Conservation (phyloP, 1,139 yeast genomes). For the Starmera stellimalicola region DNA sequence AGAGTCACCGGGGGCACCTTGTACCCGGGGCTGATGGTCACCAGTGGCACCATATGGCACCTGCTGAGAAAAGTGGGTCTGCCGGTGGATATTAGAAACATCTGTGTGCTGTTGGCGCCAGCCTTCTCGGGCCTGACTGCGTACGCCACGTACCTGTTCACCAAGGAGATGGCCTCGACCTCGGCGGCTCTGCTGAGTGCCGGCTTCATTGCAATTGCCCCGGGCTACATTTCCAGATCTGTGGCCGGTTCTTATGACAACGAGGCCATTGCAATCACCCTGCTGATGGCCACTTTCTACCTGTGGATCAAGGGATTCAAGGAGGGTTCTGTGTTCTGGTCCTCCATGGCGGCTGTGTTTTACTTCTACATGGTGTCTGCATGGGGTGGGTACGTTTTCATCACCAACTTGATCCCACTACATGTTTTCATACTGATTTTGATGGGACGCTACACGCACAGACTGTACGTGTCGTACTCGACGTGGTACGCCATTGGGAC, state of each 20-base stretch:
- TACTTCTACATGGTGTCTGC: constrained; percentile 99
- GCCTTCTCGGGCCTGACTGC: constrained; percentile 94
- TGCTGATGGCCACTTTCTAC: constrained; percentile 91
- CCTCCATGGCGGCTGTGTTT: constrained; percentile 73
- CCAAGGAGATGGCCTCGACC: constrained; percentile 83
- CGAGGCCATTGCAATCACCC: constrained; percentile 96
- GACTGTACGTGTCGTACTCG: constrained; percentile 82
- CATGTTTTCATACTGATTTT: constrained; percentile 84
- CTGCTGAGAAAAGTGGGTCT: constrained; percentile 54
- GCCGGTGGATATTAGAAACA: constrained; percentile 90
- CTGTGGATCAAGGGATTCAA: constrained; percentile 93
- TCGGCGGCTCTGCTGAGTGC: constrained; percentile 91
- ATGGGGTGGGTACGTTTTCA: constrained; percentile 99
- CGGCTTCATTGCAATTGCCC: constrained; percentile 93
- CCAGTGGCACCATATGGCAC: constrained; percentile 85
- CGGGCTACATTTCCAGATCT: constrained; percentile 96
- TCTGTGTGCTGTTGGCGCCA: constrained; percentile 94
- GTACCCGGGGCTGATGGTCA: constrained; percentile 97
- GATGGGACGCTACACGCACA: constrained; percentile 90
- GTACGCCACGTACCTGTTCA: constrained; percentile 79
- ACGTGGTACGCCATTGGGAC: constrained; percentile 98
- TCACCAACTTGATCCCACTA: constrained; percentile 93
- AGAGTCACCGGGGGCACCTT: constrained; percentile 98
- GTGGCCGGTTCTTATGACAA: constrained; percentile 99
- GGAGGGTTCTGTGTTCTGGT: constrained; percentile 81